Evolutionary conservation across 257 asterid genomes (phyloP).

Genomic region (Oldenlandia corymbosa): DNA sequence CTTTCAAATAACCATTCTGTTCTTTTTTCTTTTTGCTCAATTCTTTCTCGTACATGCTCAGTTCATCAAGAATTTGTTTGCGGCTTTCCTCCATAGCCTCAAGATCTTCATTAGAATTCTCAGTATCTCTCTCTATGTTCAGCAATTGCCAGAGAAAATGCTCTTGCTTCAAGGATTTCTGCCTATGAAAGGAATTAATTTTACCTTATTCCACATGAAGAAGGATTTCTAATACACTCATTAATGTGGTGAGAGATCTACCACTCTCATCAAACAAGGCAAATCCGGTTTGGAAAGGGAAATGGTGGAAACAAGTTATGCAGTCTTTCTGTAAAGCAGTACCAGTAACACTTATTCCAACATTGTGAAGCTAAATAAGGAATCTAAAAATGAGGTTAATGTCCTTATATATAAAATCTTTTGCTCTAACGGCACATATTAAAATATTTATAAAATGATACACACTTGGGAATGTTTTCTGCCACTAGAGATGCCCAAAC

Average conservation of each 20-base stretch:
- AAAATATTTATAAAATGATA: background rate
- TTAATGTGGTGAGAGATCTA: background rate
- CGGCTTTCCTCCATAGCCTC: slow-evolving; percentile 63
- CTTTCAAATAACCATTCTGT: slow-evolving; percentile 70
- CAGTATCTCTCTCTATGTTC: slow-evolving; percentile 69
- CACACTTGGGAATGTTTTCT: background rate
- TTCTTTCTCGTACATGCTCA: slow-evolving; percentile 67
- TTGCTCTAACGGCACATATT: background rate
- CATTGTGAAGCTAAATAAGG: background rate
- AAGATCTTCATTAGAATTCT: slow-evolving; percentile 72
- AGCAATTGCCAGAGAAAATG: slow-evolving; percentile 87
- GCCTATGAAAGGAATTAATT: slow-evolving; percentile 22
- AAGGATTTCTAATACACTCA: background rate
- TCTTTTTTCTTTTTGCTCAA: slow-evolving; percentile 67
- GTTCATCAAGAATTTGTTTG: slow-evolving; percentile 74
- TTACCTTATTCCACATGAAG: background rate
- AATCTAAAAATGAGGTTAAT: background rate
- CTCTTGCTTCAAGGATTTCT: slow-evolving; percentile 85
- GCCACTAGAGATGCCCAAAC: background rate
- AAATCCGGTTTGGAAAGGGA: background rate
- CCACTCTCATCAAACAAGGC: background rate
- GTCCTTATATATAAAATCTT: background rate
- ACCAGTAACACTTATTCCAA: background rate
- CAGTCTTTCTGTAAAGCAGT: background rate
- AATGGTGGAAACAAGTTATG: background rate